phyloP scores from a whole-genome alignment of 2,329 filamentous ascomycete species.

The Fusarium pseudograminearum region DNA sequence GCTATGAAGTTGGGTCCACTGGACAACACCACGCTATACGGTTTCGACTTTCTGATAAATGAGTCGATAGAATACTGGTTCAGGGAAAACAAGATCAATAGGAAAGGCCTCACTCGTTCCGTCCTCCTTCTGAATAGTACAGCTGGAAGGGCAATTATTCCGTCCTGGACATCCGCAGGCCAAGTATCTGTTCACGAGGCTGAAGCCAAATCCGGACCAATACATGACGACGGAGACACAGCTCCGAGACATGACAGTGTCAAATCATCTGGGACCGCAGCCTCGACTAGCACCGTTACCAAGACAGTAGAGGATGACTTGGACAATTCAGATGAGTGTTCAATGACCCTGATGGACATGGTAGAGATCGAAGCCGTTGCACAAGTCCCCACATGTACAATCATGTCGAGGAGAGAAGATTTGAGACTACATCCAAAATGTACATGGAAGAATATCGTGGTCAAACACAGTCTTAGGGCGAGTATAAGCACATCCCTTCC shows the following conservation, averaged over 20 bases:
- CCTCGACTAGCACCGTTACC: no score
- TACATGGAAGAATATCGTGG: not conserved
- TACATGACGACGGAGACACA: not conserved
- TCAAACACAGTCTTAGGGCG: not conserved
- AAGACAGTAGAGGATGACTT: not conserved
- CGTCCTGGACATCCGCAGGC: not conserved
- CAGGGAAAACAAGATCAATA: not conserved
- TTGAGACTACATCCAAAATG: constrained; percentile 2
- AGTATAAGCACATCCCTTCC: not conserved
- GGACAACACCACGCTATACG: not conserved
- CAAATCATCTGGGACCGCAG: no score
- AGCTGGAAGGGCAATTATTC: not conserved
- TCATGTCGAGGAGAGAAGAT: not conserved
- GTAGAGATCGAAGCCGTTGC: not conserved
- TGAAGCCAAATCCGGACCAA: not conserved
- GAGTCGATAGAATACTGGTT: constrained; percentile 6
- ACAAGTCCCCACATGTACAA: not conserved
- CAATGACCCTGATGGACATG: not conserved
- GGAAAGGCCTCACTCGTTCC: not conserved
- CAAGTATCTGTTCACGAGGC: not conserved
- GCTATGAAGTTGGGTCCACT: not conserved
- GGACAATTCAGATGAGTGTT: not conserved
- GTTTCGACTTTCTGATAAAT: not conserved
- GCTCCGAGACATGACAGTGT: no score
- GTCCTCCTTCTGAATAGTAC: not conserved